Conservation (phyloP, 768 basidiomycete genomes). For the Collybia sordida region DNA sequence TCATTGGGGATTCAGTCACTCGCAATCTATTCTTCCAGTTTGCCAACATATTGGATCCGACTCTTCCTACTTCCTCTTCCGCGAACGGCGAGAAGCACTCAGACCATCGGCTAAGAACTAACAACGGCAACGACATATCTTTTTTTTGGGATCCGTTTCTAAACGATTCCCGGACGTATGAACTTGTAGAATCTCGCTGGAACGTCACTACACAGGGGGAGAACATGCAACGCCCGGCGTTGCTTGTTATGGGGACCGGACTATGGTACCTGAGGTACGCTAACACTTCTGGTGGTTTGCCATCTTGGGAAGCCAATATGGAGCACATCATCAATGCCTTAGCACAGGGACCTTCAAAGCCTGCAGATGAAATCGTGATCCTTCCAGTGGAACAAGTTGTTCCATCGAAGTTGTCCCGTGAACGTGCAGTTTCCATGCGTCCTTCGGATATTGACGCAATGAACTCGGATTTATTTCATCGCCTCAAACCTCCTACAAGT, state of each 20-base stretch:
- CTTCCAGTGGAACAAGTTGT: conserved; percentile 77
- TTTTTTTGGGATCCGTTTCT: conserved; percentile 91
- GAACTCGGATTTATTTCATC: conserved; percentile 82
- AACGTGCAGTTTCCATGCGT: conserved; percentile 68
- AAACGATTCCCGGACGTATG: conserved; percentile 58
- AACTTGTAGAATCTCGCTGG: conserved; percentile 33
- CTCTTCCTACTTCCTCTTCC: conserved; percentile 49
- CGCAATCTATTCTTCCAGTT: conserved; percentile 79
- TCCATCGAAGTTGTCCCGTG: conserved; percentile 60
- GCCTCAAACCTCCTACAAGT: conserved; percentile 42
- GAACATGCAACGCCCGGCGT: conserved; percentile 39
- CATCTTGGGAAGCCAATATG: conserved; percentile 76
- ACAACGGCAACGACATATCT: conserved; percentile 45
- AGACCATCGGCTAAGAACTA: conserved; percentile 53
- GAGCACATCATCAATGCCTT: conserved; percentile 61
- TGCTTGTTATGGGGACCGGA: conserved; percentile 84
- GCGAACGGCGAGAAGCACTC: conserved; percentile 68
- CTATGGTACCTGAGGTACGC: conserved; percentile 88
- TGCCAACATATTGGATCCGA: conserved; percentile 57
- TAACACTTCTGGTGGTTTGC: conserved; percentile 67
- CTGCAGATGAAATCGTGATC: conserved; percentile 75
- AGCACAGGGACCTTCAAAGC: conserved; percentile 27
- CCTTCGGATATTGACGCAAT: conserved; percentile 84
- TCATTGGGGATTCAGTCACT: conserved; percentile 85
- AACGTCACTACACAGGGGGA: background rate